Base-by-base conservation (phyloP, 2,329 filamentous ascomycete genomes). In the Eutypa lata region DNA sequence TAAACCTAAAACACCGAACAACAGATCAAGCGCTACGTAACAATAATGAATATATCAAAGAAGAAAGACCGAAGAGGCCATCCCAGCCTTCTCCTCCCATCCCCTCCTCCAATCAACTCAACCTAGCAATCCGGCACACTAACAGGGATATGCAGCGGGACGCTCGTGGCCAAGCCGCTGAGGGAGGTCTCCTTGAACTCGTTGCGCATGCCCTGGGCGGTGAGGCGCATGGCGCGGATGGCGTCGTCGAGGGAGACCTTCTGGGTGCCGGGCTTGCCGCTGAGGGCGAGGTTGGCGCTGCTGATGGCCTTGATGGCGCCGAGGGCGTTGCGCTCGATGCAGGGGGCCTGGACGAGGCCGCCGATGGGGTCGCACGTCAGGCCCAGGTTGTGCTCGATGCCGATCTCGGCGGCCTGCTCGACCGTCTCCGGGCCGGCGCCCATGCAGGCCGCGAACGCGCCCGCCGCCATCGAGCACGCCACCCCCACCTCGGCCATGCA, bases 401-500 rank as follows among this genome's bases (percentile, higher is more conserved):
- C 76, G 50, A 79, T 79, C 61, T 79, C 76, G 2, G 76, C 76
- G 0, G 76, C 76, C 61, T 79, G 76, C 60, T 78, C 76, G 43
- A 79, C 75, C 2, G 73, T 75, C 64, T 78, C 76, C 0, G 75
- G 76, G 18, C 68, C 71, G n/a, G 76, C 76, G 19, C 76, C 76
- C 75, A 79, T 78, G 56, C 76, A 78, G 0, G 76, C 76, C 0
- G 76, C 76, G 49, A 79, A 79, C 0, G 76, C 76, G 0, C 74
- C 76, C 0, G 76, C 76, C 0, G 76, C 76, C 76, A 79, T 79
- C 22, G 74, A 77, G 57, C 76, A 79, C 2, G 76, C 76, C 0
- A 79, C 76, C 24, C 76, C 76, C 0, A 79, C 76, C 57, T 79
- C 76, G n/a, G 76, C 76, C 76, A 79, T 79, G 63, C 76, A 79